These are phyloP conservation scores for Aspergillus incahuasiensis DNA, from an alignment of 495 filamentous ascomycete genomes.

Conservation along the genomic window DNA sequence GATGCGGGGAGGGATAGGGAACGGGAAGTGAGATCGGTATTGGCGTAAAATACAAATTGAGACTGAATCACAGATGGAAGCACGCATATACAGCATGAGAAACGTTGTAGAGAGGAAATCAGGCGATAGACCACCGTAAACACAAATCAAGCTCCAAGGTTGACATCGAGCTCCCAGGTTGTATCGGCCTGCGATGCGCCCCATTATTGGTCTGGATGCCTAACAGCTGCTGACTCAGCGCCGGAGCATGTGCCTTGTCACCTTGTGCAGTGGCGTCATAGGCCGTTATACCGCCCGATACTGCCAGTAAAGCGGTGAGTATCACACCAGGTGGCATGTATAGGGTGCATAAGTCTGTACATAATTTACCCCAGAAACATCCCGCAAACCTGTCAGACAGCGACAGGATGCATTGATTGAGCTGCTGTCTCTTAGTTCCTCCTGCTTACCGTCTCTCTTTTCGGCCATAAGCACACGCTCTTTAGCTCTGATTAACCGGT, in stretches of 20 bases:
- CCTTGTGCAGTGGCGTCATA: conserved; percentile 21
- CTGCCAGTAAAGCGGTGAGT: neutral
- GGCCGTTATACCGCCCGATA: neutral
- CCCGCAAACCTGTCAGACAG: conserved; percentile 11
- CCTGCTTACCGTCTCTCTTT: neutral
- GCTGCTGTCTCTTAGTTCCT: neutral
- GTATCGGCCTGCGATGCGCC: neutral
- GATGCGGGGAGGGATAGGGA: conserved; percentile 2
- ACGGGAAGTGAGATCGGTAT: neutral
- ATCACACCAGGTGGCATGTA: neutral
- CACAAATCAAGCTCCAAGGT: conserved; percentile 1
- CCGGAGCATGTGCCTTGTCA: neutral
- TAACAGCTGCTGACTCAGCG: conserved; percentile 7
- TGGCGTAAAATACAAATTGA: neutral
- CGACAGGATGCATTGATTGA: neutral
- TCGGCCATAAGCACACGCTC: neutral
- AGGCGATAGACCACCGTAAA: neutral
- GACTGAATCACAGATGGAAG: neutral
- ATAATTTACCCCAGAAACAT: conserved; percentile 10
- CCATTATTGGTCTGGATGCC: conserved; percentile 7
- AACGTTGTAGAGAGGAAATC: neutral
- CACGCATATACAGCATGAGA: neutral
- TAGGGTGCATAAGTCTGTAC: neutral
- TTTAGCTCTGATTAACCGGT: neutral
- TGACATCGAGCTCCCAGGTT: conserved; percentile 1